Evolutionary conservation across 164 flowering plant species (phyloP), one percentile per base, ranked within the genome.

Genomic region (Vitis riparia): DNA sequence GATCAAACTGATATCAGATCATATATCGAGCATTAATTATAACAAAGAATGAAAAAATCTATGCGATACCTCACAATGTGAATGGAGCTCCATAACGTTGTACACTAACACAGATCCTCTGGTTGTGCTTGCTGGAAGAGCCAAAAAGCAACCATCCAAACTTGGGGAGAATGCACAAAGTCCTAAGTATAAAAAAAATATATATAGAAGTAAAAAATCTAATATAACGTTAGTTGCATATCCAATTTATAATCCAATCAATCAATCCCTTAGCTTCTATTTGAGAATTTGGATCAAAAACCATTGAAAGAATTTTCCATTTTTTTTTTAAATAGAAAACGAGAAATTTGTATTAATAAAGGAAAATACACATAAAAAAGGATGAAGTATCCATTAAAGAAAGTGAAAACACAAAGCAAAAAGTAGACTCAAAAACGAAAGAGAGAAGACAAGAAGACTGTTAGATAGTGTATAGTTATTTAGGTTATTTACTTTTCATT

Each of bases 131-230:
- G 98, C 94, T 60, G 98, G 98, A 84, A 94, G 81, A 74, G 98
- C 98, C 77, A 94, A 78, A 80, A 78, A 92, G 83, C 96, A 88
- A 62, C 85, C 89, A 75, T 89, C 93, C 79, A 83, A 66, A 82
- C 80, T 79, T 50, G 91, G 88, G 49, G 96, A 94, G 79, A 94
- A 92, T 66, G 93, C 96, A 83, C 92, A 92, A 27, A 92, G 86
- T 65, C 98, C 98, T 94, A 83, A 51, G n/a, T 17, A 49, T 47
- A 53, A 52, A 76, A 17, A 60, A 60, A 50, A 29, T 8, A 23
- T 23, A 1, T 53, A 51, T 9, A 17, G 32, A 59, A 27, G 29
- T 37, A 37, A 59, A 62, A 27, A 19, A 59, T 23, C 44, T 14
- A 30, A 23, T 61, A 32, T 14, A 15, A n/a, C 37, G 5, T 47